Base-by-base conservation (phyloP, 164 flowering plant genomes). In the Liriodendron chinense region DNA sequence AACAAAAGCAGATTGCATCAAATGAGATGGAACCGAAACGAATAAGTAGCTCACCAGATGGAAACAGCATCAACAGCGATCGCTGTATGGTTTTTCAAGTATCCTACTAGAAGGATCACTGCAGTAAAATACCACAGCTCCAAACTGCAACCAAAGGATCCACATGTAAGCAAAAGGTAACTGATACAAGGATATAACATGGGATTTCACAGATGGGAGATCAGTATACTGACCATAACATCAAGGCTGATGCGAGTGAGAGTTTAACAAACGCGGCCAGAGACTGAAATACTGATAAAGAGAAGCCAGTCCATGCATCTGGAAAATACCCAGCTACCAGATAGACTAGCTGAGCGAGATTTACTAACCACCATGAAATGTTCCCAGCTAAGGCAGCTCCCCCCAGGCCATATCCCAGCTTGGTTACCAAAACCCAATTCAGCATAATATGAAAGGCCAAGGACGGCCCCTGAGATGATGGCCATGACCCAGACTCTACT, bases 401-500 rank as follows among this genome's bases (percentile, higher is more conserved):
- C 69, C 57, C 67, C 49, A 86, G 20, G 26, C 91, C 88, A 56
- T 79, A 68, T 62, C 74, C 79, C 21, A 88, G 82, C 75, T 80
- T 84, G 7, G 69, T 71, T 26, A 88, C 71, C 7, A 85, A 70
- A 24, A 87, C 53, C 89, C 88, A 88, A 65, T 73, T 82, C 72
- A 88, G 59, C 21, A 85, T 14, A 14, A 68, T 75, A 75, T 88
- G 91, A 48, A 87, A 28, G 24, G 71, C 79, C 47, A 85, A 72
- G 6, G 6, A 48, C 77, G 8, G 73, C 73, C 20, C 75, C 22
- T 7, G 89, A 83, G 28, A 87, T 82, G 13, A 74, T 66, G 12
- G 89, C 79, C 88, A 87, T 86, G 57, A 85, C 84, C 86, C 86
- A 83, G 47, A 85, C 82, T 74, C 74, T 84, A 78, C 88, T 84